Evolutionary conservation across 805 yeast species (phyloP).

Genomic region (Candida saitoana): DNA sequence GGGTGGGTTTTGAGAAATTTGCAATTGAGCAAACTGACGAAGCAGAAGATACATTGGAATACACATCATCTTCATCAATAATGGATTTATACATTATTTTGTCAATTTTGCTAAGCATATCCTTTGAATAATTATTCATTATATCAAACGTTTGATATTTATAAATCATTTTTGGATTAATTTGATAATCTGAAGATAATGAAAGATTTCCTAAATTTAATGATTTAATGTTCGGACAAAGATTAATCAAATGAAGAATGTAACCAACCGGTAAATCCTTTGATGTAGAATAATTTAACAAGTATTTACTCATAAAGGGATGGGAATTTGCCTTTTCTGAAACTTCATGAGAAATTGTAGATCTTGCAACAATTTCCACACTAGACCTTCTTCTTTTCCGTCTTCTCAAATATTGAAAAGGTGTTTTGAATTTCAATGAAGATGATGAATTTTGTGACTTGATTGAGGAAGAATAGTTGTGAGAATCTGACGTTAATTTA

Average conservation of each 20-base stretch:
- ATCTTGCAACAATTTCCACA: not conserved
- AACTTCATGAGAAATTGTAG: not conserved
- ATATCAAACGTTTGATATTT: conserved; percentile 38
- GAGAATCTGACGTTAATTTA: conserved; percentile 16
- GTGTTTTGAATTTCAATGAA: conserved; percentile 14
- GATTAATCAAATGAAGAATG: conserved; percentile 60
- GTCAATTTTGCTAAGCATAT: conserved; percentile 21
- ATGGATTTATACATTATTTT: conserved; percentile 13
- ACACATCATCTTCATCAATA: not conserved
- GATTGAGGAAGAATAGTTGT: conserved; percentile 14
- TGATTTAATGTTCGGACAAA: conserved; percentile 57
- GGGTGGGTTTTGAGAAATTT: conserved; percentile 24
- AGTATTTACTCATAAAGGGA: conserved; percentile 59
- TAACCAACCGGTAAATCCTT: conserved; percentile 79
- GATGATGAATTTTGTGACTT: conserved; percentile 12
- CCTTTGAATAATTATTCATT: conserved; percentile 35
- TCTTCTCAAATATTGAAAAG: conserved; percentile 18
- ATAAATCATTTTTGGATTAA: conserved; percentile 32
- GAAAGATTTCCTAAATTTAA: conserved; percentile 61
- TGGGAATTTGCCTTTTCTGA: conserved; percentile 28
- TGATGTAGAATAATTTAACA: conserved; percentile 59
- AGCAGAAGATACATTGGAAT: conserved; percentile 13
- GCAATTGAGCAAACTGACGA: conserved; percentile 24
- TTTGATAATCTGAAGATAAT: conserved; percentile 63
- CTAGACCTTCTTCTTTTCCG: conserved; percentile 13